Evolutionary conservation across 139 green algal species (phyloP), one percentile per base, ranked within the genome.

Genomic region (Trebouxia sp.): DNA sequence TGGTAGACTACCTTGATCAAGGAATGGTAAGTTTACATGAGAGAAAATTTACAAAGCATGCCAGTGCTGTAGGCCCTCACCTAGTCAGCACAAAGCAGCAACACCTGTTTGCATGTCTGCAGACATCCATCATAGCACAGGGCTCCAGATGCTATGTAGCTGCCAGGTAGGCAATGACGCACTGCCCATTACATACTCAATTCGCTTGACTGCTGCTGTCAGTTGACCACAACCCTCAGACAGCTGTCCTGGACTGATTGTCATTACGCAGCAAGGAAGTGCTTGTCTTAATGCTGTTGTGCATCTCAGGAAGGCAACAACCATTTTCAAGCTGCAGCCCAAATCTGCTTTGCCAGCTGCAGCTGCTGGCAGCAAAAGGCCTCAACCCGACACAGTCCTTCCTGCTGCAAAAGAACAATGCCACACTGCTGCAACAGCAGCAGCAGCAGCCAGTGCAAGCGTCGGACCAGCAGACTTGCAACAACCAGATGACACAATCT

Each of bases 261-360:
- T n/a, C n/a, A n/a, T n/a, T n/a, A n/a, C n/a, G n/a, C n/a, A n/a
- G n/a, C n/a, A 53, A 5, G 20, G 4, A 14, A 53, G 47, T 17
- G 47, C 47, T 53, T n/a, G n/a, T n/a, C 2, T 4, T 1, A 53
- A 17, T 11, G 1, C n/a, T 35, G 32, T 7, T 30, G 32, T 43
- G 62, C 11, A 7, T 30, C 28, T 6, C 62, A 72, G 62, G 62
- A 72, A 45, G 37, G 62, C 32, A 43, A 72, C n/a, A 12, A 72
- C 62, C n/a, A 72, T 72, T 32, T 72, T 72, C 62, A 72, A 72
- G 62, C 62, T 72, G 35, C 62, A 72, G 5, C 5, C 32, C n/a
- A 45, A 28, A 45, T 0, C 0, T 43, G 20, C 62, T 14, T 8
- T 22, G 43, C 14, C 35, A 32, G 26, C 9, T 0, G 14, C 41